phyloP scores from a whole-genome alignment of 2,329 filamentous ascomycete genomes.

The Pestalotiopsis sp. region DNA sequence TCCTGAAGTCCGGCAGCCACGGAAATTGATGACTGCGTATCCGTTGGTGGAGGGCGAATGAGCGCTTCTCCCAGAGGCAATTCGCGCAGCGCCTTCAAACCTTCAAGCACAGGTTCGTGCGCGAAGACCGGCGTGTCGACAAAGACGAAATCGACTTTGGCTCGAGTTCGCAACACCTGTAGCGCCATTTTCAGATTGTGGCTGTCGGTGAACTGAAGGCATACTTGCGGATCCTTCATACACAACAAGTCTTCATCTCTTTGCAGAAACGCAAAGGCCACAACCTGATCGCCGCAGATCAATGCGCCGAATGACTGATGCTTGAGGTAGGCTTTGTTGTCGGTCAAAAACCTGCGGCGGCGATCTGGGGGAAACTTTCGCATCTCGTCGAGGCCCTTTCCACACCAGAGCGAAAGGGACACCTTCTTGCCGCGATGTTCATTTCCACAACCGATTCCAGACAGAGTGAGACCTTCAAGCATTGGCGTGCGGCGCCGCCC shows the following conservation, averaged over 20 bases:
- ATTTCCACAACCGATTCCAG: slow-evolving; percentile 38
- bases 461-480: slow-evolving; percentile 34
- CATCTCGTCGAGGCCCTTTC: slow-evolving; percentile 47
- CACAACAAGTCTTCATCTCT: slow-evolving; percentile 51
- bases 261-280: slow-evolving; percentile 62
- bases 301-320: slow-evolving; percentile 66
- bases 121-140: slow-evolving; percentile 70
- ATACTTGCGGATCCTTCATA: slow-evolving; percentile 40
- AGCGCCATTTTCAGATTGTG: slow-evolving; percentile 50
- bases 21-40: slow-evolving; percentile 13
- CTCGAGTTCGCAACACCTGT: slow-evolving; percentile 37
- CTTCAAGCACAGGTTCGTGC: slow-evolving; percentile 66
- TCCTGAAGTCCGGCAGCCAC: background rate
- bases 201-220: slow-evolving; percentile 44
- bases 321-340: slow-evolving; percentile 54
- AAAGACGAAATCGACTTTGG: slow-evolving; percentile 50
- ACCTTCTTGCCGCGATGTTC: slow-evolving; percentile 30
- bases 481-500: slow-evolving; percentile 42
- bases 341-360: slow-evolving; percentile 45
- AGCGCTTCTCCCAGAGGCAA: slow-evolving; percentile 59
- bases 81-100: slow-evolving; percentile 57
- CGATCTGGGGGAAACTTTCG: slow-evolving; percentile 24
- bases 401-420: slow-evolving; percentile 42
- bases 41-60: slow-evolving; percentile 33
- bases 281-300: slow-evolving; percentile 47